Conservation (phyloP, 2,329 filamentous ascomycete species). For the Trichoderma aggressivum region DNA sequence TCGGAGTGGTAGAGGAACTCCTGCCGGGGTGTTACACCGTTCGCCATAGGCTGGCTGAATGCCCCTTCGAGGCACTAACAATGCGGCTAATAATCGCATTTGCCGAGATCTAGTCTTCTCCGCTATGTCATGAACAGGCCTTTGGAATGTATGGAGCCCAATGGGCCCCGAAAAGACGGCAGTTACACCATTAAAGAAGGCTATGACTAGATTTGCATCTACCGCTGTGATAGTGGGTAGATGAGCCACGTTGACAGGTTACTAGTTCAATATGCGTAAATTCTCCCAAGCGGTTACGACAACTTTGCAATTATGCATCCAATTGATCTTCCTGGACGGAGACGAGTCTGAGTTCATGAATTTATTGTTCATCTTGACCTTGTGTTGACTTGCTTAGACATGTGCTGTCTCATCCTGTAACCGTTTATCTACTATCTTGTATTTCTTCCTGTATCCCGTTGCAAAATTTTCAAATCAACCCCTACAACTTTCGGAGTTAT, state of each 20-base stretch:
- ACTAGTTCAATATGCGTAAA: background rate
- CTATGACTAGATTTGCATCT: background rate
- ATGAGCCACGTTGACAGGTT: background rate
- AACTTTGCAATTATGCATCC: background rate
- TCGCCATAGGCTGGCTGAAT: background rate
- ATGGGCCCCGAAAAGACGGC: background rate
- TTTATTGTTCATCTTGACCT: background rate
- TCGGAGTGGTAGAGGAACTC: background rate
- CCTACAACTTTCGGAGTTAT: background rate
- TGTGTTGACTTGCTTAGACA: background rate
- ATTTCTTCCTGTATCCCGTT: background rate
- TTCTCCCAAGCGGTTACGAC: background rate
- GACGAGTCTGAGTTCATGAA: background rate
- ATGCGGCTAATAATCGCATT: background rate
- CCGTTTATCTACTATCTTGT: background rate
- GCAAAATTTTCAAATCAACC: background rate
- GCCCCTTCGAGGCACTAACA: background rate
- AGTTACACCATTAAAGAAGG: background rate
- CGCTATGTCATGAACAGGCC: background rate
- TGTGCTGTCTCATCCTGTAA: background rate
- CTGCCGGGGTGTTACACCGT: background rate
- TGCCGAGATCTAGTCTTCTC: background rate
- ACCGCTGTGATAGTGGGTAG: background rate
- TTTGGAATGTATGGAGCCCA: background rate
- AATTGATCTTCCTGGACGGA: background rate